Conservation (phyloP, 225 moss, liverwort and hornwort species). For the Climacium dendroides region DNA sequence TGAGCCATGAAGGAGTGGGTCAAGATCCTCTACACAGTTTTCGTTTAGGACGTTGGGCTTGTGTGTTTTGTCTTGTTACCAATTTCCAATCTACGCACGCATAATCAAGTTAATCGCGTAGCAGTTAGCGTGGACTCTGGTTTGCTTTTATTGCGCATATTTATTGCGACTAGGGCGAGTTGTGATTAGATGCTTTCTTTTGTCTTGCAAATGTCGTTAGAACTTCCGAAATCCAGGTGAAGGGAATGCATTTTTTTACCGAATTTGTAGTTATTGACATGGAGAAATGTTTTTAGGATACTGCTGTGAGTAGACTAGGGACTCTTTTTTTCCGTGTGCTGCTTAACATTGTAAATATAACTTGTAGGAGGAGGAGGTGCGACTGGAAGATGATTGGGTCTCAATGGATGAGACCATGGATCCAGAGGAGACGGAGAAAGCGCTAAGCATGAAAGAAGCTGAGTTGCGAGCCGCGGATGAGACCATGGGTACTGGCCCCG, state of each 20-base stretch:
- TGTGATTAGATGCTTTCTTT: neutral
- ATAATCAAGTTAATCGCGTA: neutral
- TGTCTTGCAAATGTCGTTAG: neutral
- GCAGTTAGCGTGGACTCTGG: neutral
- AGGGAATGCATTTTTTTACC: neutral
- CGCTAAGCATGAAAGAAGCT: constrained; percentile 47
- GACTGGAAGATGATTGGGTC: constrained; percentile 97
- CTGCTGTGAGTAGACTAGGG: neutral
- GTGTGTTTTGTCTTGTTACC: neutral
- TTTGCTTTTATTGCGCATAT: neutral
- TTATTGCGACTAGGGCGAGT: neutral
- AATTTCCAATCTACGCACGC: neutral
- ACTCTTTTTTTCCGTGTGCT: neutral
- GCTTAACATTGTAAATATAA: neutral
- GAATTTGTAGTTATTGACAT: neutral
- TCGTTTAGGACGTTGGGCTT: neutral
- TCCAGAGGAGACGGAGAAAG: constrained; percentile 68
- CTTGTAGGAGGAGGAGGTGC: constrained; percentile 83
- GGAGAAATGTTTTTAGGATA: neutral
- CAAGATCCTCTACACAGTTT: neutral
- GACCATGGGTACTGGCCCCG: neutral
- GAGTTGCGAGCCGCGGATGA: constrained; percentile 41
- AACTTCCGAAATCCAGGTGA: neutral
- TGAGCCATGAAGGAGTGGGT: neutral
- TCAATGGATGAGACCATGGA: constrained; percentile 74